Percentiles rank a stretch among this genome's conserved stretches.
These are phyloP conservation scores for Pseudogymnoascus sp. DNA, from an alignment of 2,329 filamentous ascomycete species.

Conservation along the genomic window DNA sequence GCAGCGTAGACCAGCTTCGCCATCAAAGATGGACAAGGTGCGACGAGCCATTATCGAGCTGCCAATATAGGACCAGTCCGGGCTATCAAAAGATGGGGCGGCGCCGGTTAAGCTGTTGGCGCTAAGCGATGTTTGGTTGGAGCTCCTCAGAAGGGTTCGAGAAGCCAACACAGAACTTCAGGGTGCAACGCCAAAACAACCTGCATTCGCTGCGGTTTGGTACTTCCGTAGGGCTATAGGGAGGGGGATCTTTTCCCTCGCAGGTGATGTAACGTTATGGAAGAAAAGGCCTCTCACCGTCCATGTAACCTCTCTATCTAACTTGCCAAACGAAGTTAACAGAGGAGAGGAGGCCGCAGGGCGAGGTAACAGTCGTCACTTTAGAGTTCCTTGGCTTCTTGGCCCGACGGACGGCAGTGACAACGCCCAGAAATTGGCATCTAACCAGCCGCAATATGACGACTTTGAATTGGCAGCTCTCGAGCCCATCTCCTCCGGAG, in stretches of 20 bases:
- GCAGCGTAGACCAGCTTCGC: neutral
- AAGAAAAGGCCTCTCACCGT: neutral
- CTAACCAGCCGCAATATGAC: neutral
- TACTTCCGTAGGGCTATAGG: neutral
- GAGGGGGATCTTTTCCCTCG: neutral
- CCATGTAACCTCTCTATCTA: neutral
- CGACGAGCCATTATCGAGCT: neutral
- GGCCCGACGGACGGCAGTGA: neutral
- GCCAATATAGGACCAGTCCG: neutral
- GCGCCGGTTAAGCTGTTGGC: neutral
- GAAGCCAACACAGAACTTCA: neutral
- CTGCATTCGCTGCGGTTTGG: neutral
- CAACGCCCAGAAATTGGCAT: neutral
- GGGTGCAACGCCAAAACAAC: neutral
- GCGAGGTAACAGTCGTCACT: neutral
- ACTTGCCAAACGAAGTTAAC: neutral
- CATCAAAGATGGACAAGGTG: neutral
- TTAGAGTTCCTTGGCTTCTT: neutral
- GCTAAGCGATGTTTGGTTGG: neutral
- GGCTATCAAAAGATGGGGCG: neutral
- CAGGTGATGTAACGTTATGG: neutral
- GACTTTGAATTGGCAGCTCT: neutral
- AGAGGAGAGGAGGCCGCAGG: neutral
- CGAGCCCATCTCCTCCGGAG: neutral
- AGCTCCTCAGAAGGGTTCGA: neutral